Evolutionary conservation across 108 stramenopile species (phyloP), one percentile per base, ranked within the genome.

Genomic region (Fragilaria crotonensis): DNA sequence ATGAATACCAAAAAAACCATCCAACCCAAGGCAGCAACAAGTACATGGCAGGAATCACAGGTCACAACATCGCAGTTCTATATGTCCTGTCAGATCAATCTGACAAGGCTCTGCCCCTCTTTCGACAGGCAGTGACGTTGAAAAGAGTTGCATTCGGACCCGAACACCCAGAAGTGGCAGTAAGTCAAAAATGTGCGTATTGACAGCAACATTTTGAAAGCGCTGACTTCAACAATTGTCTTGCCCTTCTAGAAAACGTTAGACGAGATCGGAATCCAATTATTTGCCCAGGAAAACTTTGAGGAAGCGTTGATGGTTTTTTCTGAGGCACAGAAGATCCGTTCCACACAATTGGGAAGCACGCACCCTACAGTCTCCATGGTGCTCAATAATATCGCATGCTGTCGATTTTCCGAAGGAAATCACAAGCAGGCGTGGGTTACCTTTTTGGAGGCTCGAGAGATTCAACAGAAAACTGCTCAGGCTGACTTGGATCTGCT

Each of bases 201-300:
- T 9, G 17, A 18, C 18, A 9, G 50, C 9, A 11, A 11, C 19
- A 9, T 9, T 9, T 51, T 19, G n/a, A 19, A 9, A 21, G 9
- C 19, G 18, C 21, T 20, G 11, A n/a, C 19, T 51, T 9, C 21
- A 9, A 21, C 49, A 5, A 7, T 29, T 27, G 25, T 55, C 54
- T 55, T 29, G 7, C 11, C 29, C 28, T 31, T 7, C 5, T 9
- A 55, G 54, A 27, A 25, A 2, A 53, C 62, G 1, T 54, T 63
- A 20, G 60, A 75, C 45, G 74, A 75, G 45, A 30, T 75, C 28
- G 74, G 74, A 23, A 69, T 75, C 48, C 74, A 75, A 61, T 30
- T 67, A 2, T 75, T 70, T 57, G 69, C 74, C 14, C 7, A 26
- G 1, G 53, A 57, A 28, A 25, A 57, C 47, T 70, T 67, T 33